Percentiles rank a stretch among this genome's conserved stretches.
Evolutionary conservation across 1,139 yeast genomes (phyloP).

Genomic region (Candida albicans): DNA sequence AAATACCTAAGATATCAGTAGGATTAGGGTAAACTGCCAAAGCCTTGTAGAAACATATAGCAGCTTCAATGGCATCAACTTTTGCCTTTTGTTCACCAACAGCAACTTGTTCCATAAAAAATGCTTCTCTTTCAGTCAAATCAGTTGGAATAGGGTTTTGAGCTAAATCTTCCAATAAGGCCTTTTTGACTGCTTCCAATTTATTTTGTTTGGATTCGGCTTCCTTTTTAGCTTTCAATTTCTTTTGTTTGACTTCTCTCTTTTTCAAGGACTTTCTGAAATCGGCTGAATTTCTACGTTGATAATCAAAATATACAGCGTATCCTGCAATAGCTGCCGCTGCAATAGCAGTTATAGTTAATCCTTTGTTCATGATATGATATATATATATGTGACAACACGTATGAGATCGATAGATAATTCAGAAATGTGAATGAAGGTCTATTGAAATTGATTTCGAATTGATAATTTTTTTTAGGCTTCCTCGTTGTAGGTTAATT

Average conservation of each 20-base stretch:
- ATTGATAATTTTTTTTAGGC: not conserved
- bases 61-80: slow-evolving; percentile 69
- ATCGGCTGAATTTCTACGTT: slow-evolving; percentile 77
- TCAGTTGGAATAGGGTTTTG: slow-evolving; percentile 77
- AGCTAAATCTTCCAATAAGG: slow-evolving; percentile 62
- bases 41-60: slow-evolving; percentile 92
- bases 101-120: slow-evolving; percentile 81
- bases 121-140: slow-evolving; percentile 66
- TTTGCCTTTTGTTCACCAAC: slow-evolving; percentile 73
- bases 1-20: slow-evolving; percentile 81
- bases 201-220: slow-evolving; percentile 61
- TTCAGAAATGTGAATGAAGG: not conserved
- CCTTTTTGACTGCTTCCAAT: slow-evolving; percentile 59
- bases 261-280: slow-evolving; percentile 77
- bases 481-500: not conserved
- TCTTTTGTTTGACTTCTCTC: slow-evolving; percentile 58
- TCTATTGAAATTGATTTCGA: no score
- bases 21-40: slow-evolving; percentile 93
- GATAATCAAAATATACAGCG: slow-evolving; percentile 86
- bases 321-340: slow-evolving; percentile 67
- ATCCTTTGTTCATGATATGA: slow-evolving; percentile 36
- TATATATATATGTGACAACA: no score
- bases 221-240: slow-evolving; percentile 55
- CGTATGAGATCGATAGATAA: no score
- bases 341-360: slow-evolving; percentile 52